phyloP scores from a whole-genome alignment of 257 asterid species.

The Perilla frutescens region DNA sequence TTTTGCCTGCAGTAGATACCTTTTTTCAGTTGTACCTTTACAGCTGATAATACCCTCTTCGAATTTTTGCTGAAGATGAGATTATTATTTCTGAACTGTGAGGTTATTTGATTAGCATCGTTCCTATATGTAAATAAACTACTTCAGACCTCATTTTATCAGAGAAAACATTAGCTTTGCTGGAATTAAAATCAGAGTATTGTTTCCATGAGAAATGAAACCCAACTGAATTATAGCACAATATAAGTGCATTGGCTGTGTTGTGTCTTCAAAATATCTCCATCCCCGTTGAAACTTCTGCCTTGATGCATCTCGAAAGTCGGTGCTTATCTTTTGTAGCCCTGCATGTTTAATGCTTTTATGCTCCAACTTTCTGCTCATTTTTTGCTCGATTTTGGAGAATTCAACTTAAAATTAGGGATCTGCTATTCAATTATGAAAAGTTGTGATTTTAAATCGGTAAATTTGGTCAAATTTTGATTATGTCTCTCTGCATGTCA shows the following conservation, averaged over 20 bases:
- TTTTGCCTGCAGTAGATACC: background rate
- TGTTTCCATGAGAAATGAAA: slow-evolving; percentile 14
- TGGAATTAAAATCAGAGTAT: background rate
- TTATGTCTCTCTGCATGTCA: slow-evolving; percentile 33
- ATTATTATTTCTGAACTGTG: background rate
- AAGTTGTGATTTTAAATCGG: slow-evolving; percentile 24
- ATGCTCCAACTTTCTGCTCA: slow-evolving; percentile 3
- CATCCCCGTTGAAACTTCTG: background rate
- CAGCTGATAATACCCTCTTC: background rate
- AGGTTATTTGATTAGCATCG: background rate
- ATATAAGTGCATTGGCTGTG: background rate
- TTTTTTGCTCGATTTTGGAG: slow-evolving; percentile 14
- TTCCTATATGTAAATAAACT: background rate
- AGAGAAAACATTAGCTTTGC: background rate
- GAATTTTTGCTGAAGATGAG: background rate
- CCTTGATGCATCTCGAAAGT: slow-evolving; percentile 27
- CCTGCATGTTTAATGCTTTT: slow-evolving; percentile 27
- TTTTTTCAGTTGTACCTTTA: background rate
- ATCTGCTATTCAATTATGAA: slow-evolving; percentile 37
- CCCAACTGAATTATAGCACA: background rate
- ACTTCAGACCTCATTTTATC: background rate
- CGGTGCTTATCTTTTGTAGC: slow-evolving; percentile 16
- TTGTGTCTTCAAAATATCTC: slow-evolving; percentile 3
- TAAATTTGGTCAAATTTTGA: slow-evolving; percentile 17
- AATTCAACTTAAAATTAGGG: slow-evolving; percentile 42